Conservation (phyloP, 768 basidiomycete genomes). For the Naganishia vishniacii region DNA sequence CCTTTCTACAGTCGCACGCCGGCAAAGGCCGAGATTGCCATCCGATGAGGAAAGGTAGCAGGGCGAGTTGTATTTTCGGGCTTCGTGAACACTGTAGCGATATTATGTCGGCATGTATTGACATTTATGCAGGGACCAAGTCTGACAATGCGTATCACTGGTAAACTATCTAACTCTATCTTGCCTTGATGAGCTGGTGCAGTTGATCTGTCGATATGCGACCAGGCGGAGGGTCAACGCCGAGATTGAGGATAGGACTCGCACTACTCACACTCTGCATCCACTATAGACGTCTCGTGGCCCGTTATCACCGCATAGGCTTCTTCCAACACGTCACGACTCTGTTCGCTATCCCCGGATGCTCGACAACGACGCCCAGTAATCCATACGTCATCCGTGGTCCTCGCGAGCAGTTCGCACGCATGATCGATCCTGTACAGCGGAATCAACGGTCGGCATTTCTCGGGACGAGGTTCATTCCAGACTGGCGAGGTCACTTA, state of each 20-base stretch:
- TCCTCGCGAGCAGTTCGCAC: background rate
- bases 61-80: too few relatives aligned
- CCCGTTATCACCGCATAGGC: background rate
- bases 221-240: too few relatives aligned
- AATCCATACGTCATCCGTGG: background rate
- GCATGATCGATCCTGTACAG: conserved; percentile 6
- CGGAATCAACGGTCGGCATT: background rate
- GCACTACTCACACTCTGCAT: conserved; percentile 6
- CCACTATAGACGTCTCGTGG: conserved; percentile 8
- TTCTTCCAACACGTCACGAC: background rate
- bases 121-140: too few relatives aligned
- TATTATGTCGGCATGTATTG: too few relatives aligned
- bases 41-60: background rate
- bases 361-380: background rate
- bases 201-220: too few relatives aligned
- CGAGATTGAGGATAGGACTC: too few relatives aligned
- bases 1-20: conserved; percentile 11
- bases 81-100: too few relatives aligned
- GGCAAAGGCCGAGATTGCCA: conserved; percentile 2
- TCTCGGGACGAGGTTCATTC: background rate
- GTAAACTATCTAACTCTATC: too few relatives aligned
- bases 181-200: too few relatives aligned
- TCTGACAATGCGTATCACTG: too few relatives aligned
- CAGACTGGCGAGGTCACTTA: background rate
- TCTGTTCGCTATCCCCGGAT: background rate